These are phyloP conservation scores for Lupinus albus DNA, from an alignment of 306 rosid species.

Conservation along the genomic window DNA sequence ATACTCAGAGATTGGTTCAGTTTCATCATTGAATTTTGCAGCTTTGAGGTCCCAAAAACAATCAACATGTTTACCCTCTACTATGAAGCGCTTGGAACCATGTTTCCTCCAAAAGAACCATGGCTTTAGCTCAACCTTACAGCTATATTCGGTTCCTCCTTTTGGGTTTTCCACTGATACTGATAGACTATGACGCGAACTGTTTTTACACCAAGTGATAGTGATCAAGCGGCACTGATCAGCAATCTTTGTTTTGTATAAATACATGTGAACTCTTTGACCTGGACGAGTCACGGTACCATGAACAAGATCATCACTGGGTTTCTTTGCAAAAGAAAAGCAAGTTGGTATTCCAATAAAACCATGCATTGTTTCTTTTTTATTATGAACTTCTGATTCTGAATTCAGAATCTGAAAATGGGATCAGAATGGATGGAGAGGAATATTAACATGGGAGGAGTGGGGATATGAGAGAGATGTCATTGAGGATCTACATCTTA, in stretches of 20 bases:
- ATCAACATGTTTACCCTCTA: conserved; percentile 63
- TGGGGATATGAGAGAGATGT: conserved; percentile 47
- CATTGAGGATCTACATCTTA: no score
- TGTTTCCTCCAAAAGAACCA: conserved; percentile 95
- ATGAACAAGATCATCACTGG: conserved; percentile 51
- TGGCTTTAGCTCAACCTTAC: conserved; percentile 90
- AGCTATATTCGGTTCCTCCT: conserved; percentile 52
- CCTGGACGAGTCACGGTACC: conserved; percentile 63
- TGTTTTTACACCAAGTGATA: conserved; percentile 85
- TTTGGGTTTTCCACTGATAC: conserved; percentile 67
- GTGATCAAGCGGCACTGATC: conserved; percentile 75
- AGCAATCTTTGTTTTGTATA: conserved; percentile 74
- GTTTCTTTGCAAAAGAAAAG: conserved; percentile 60
- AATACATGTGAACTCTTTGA: conserved; percentile 63
- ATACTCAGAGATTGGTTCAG: conserved; percentile 73
- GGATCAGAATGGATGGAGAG: conserved; percentile 34
- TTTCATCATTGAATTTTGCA: conserved; percentile 74
- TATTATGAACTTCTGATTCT: no score
- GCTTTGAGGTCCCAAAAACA: conserved; percentile 84
- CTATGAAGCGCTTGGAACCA: conserved; percentile 71
- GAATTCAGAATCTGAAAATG: conserved; percentile 34
- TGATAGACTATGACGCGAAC: conserved; percentile 73
- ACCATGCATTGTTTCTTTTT: conserved; percentile 75
- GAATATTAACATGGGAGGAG: conserved; percentile 1
- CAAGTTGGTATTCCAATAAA: conserved; percentile 76